A percentile compares a stretch with the other conserved stretches of the same genome.
Conservation (phyloP, 2,329 filamentous ascomycete species). For the Cercospora nicotianae region DNA sequence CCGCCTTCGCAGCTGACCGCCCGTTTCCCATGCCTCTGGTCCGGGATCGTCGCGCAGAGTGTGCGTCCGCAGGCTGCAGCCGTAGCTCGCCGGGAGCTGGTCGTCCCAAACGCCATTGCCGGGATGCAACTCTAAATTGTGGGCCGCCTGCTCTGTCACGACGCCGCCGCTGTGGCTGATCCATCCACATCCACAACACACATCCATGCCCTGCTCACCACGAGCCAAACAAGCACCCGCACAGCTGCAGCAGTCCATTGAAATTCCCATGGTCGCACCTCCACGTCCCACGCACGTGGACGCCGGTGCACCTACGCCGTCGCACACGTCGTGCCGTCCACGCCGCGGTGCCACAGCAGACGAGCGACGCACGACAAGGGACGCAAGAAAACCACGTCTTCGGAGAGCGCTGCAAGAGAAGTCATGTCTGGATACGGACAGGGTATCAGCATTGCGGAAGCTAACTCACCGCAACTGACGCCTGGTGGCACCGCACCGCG, state of each 20-base stretch:
- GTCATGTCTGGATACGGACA: not conserved
- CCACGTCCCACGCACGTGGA: constrained; percentile 1
- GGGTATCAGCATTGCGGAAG: not conserved
- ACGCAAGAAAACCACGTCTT: not conserved
- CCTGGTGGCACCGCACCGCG: constrained; percentile 1
- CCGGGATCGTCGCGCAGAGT: not conserved
- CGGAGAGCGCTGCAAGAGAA: not conserved
- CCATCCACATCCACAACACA: constrained; percentile 1
- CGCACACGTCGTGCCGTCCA: not conserved
- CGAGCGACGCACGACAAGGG: not conserved
- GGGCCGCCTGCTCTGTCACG: not conserved
- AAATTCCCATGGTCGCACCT: not conserved
- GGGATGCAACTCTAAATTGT: constrained; percentile 9
- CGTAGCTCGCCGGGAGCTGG: constrained; percentile 6
- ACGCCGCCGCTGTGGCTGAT: constrained; percentile 11
- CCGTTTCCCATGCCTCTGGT: constrained; percentile 4
- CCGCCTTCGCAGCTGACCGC: constrained; percentile 7
- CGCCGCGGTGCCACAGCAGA: not conserved
- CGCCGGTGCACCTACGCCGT: not conserved
- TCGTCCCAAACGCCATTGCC: constrained; percentile 8
- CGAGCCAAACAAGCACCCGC: not conserved
- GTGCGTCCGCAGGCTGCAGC: constrained; percentile 9
- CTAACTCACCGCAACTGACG: not conserved
- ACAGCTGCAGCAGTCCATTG: not conserved
- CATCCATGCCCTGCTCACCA: not conserved